Base-by-base conservation (phyloP, 345 rosid genomes). In the Gossypium turneri region DNA sequence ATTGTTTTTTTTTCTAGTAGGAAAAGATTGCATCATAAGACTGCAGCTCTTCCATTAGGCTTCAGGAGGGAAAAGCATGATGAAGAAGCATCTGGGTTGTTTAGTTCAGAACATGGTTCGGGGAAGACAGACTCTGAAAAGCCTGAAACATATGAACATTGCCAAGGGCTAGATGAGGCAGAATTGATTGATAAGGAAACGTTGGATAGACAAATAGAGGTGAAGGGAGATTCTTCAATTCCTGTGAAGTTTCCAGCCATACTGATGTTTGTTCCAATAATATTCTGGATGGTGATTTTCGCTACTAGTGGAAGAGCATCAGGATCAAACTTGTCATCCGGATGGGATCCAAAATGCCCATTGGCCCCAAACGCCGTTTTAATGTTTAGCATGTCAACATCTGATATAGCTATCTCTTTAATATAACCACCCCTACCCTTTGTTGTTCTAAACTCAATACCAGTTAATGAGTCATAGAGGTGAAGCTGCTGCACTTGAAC, bases 351-450 rank as follows among this genome's bases (percentile, higher is more conserved):
- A 0, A 67, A 72, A 78, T 89, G 78, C 16, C 97, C 97, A 2
- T 78, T 69, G 7, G 90, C 92, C 17, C 82, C 72, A 25, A 94
- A 83, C 51, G 97, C 98, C 1, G 68, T 70, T 9, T 47, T 10
- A 17, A 90, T 74, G n/a, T 82, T 76, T 2, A 76, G 48, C 80
- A 94, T 57, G 41, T 81, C 77, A 13, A 85, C 81, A 74, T 75
- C 79, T 15, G 96, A 83, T 78, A 90, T 75, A 10, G 84, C 80
- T 70, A 94, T 85, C 68, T 88, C 80, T 75, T 83, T 81, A 16
- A 94, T 85, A 65, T 88, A 94, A 22, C 97, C 99, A 56, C 99
- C 98, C 65, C 99, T 82, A 67, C 99, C 99, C 67, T 76, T 85
- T 4, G 84, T 81, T 69, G 99, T 90, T 84, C 92, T 85, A 56